phyloP scores from a whole-genome alignment of 2,329 filamentous ascomycete genomes.

The Fonsecaea pedrosoi region DNA sequence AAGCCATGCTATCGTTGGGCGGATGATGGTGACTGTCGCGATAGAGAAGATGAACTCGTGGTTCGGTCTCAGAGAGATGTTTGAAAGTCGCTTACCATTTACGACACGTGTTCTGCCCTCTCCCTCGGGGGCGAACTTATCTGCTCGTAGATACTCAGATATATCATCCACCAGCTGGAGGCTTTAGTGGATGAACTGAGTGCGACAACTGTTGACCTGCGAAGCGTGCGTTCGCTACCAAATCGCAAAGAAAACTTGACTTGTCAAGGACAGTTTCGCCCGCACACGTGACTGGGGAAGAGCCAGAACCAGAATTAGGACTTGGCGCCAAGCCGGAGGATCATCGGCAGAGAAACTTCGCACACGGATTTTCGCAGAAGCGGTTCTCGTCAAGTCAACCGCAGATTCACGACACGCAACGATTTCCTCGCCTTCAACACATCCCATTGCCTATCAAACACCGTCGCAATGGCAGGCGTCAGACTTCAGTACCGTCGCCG shows the following conservation, averaged over 20 bases:
- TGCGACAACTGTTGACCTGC: not conserved
- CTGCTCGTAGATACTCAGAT: conserved; percentile 9
- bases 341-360: conserved; percentile 8
- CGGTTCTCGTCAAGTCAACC: conserved; percentile 7
- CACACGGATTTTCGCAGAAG: conserved; percentile 10
- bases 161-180: not conserved
- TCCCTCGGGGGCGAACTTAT: conserved; percentile 24
- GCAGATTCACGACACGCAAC: conserved; percentile 28
- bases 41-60: conserved; percentile 36
- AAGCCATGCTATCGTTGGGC: conserved; percentile 58
- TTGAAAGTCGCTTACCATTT: conserved; percentile 39
- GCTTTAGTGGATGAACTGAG: not conserved
- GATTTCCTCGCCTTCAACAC: conserved; percentile 12
- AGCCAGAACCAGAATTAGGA: not conserved
- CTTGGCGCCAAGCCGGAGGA: conserved; percentile 2
- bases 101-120: conserved; percentile 18
- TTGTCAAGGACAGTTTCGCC: conserved; percentile 3
- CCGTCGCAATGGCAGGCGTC: conserved; percentile 40
- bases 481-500: conserved; percentile 69
- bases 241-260: not conserved
- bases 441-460: conserved; percentile 30
- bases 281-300: conserved; percentile 10
- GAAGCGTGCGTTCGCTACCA: not conserved
- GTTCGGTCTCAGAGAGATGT: conserved; percentile 19
- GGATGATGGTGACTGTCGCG: conserved; percentile 30